Evolutionary conservation across 192 early-diverging fungal genomes (phyloP).

Genomic region (Chytriomyces confervae): DNA sequence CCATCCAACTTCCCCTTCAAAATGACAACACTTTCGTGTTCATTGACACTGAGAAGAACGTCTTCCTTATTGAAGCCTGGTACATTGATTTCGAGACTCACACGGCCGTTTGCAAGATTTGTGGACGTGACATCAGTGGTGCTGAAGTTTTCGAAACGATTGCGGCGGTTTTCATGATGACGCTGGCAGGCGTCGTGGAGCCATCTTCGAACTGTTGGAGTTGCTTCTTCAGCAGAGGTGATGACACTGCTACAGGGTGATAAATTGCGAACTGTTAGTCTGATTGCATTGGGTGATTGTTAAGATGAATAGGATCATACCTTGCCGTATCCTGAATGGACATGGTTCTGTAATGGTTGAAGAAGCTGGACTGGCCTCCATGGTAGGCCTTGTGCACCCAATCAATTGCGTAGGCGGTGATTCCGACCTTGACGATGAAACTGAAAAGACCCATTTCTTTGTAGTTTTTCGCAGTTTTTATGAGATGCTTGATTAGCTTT

Average conservation of each 20-base stretch:
- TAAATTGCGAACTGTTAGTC: too few species aligned
- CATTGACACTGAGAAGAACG: too few species aligned
- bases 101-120: too few species aligned
- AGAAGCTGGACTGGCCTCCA: background rate
- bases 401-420: constrained; percentile 37
- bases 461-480: background rate
- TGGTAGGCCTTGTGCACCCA: constrained; percentile 19
- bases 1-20: too few species aligned
- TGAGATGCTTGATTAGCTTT: background rate
- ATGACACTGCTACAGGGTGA: background rate
- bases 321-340: too few species aligned
- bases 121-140: too few species aligned
- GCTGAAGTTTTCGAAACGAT: background rate
- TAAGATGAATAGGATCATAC: too few species aligned
- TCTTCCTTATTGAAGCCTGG: too few species aligned
- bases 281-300: too few species aligned
- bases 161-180: background rate
- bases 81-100: too few species aligned
- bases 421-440: constrained; percentile 34
- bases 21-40: too few species aligned
- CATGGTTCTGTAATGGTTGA: too few species aligned
- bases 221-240: background rate
- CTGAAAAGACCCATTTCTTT: constrained; percentile 39
- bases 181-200: background rate
- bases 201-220: constrained; percentile 8